Conservation (phyloP, 371 early-diverging fungal species). For the Mucor plumbeus region DNA sequence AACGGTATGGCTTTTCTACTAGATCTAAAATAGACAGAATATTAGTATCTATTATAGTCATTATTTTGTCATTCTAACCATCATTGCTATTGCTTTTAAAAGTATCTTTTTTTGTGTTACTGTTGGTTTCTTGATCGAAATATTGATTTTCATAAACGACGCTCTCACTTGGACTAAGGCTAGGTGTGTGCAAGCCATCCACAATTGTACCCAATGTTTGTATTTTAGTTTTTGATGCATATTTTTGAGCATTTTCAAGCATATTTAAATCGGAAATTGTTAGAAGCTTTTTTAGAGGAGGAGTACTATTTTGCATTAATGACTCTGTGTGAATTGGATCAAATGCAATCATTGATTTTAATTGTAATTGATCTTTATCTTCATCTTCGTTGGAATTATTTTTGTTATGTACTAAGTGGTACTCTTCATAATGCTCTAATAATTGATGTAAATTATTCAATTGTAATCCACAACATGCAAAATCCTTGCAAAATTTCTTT, state of each 20-base stretch:
- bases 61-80: neutral
- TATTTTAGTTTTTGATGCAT: constrained; percentile 16
- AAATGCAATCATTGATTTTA: neutral
- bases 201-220: constrained; percentile 24
- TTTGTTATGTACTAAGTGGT: constrained; percentile 71
- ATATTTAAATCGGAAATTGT: constrained; percentile 18
- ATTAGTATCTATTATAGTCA: neutral
- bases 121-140: neutral
- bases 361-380: constrained; percentile 21
- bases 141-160: neutral
- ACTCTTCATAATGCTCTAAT: constrained; percentile 91
- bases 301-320: neutral
- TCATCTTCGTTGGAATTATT: constrained; percentile 51
- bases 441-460: constrained; percentile 87
- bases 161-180: constrained; percentile 17
- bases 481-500: constrained; percentile 87
- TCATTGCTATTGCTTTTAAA: neutral
- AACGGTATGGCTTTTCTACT: constrained; percentile 71
- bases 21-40: neutral
- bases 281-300: constrained; percentile 8
- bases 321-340: neutral
- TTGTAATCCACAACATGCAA: constrained; percentile 83
- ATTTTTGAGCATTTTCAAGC: constrained; percentile 32
- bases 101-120: neutral
- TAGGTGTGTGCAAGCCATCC: constrained; percentile 13